Conservation (phyloP, 352 stramenopile species). For the Thalassiosira allenii region DNA sequence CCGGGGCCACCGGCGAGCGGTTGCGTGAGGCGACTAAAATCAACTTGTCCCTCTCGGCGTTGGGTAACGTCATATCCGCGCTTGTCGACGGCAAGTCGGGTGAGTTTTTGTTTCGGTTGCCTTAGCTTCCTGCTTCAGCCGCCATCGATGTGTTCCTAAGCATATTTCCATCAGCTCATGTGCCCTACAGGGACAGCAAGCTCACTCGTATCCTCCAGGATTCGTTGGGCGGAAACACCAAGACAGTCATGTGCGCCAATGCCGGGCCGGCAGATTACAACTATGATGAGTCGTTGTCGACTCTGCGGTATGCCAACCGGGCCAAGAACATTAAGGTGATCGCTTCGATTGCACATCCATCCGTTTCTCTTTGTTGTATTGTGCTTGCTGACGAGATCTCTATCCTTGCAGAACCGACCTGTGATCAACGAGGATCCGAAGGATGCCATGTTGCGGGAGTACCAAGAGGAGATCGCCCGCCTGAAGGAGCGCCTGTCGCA, state of each 20-base stretch:
- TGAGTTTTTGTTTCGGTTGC: background rate
- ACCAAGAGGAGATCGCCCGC: constrained; percentile 95
- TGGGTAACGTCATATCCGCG: constrained; percentile 91
- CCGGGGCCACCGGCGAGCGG: constrained; percentile 93
- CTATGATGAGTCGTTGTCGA: constrained; percentile 98
- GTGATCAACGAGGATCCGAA: constrained; percentile 99
- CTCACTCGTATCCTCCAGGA: constrained; percentile 97
- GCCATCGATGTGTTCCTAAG: no score
- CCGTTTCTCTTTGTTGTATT: no score
- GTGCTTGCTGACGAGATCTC: no score
- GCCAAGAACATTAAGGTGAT: constrained; percentile 99
- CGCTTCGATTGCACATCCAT: no score
- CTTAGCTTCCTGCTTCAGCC: background rate
- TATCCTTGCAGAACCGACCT: constrained; percentile 97
- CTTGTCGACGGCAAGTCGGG: constrained; percentile 90
- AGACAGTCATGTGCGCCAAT: constrained; percentile 98
- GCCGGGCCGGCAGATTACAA: constrained; percentile 98
- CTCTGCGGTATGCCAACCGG: constrained; percentile 97
- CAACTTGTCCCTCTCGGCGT: constrained; percentile 90
- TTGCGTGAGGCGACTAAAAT: constrained; percentile 96
- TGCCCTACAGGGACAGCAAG: constrained; percentile 97
- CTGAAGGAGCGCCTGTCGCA: constrained; percentile 85
- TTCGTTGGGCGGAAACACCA: constrained; percentile 95
- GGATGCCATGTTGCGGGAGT: constrained; percentile 97
- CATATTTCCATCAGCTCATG: no score